Evolutionary conservation across 345 rosid species (phyloP).

Genomic region (Gossypium ekmanianum): DNA sequence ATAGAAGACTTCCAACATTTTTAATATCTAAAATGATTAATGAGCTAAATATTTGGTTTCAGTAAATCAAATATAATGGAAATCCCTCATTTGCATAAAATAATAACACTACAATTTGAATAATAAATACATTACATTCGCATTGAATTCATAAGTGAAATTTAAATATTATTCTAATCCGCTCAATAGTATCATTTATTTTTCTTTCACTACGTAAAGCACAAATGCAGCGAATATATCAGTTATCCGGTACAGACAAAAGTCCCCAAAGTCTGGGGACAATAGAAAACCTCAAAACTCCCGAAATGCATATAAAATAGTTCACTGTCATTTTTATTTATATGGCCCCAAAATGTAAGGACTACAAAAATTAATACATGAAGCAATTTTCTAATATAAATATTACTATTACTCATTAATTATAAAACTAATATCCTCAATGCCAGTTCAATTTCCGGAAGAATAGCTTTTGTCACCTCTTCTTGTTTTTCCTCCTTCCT

Average conservation of each 20-base stretch:
- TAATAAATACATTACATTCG: too few relatives aligned
- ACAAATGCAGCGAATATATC: neutral
- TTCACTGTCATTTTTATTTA: neutral
- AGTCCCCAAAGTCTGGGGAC: neutral
- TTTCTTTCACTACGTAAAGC: neutral
- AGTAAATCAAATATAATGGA: too few relatives aligned
- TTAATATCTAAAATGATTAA: too few relatives aligned
- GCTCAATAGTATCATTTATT: too few relatives aligned
- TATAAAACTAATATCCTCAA: neutral
- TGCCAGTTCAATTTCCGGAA: neutral
- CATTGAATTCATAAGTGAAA: too few relatives aligned
- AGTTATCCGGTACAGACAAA: neutral
- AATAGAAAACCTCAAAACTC: neutral
- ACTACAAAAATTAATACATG: neutral
- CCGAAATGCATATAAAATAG: neutral
- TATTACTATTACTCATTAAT: neutral
- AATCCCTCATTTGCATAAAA: too few relatives aligned
- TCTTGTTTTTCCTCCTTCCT: constrained; percentile 72
- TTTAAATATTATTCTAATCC: too few relatives aligned
- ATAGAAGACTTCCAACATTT: too few relatives aligned
- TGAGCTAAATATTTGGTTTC: too few relatives aligned
- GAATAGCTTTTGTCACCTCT: constrained; percentile 36
- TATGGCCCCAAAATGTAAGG: neutral
- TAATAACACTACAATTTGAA: too few relatives aligned
- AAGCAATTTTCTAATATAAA: neutral